Percentiles rank a stretch among this genome's conserved stretches.
Evolutionary conservation across 768 basidiomycete species (phyloP).

Genomic region (Russula olivacea): DNA sequence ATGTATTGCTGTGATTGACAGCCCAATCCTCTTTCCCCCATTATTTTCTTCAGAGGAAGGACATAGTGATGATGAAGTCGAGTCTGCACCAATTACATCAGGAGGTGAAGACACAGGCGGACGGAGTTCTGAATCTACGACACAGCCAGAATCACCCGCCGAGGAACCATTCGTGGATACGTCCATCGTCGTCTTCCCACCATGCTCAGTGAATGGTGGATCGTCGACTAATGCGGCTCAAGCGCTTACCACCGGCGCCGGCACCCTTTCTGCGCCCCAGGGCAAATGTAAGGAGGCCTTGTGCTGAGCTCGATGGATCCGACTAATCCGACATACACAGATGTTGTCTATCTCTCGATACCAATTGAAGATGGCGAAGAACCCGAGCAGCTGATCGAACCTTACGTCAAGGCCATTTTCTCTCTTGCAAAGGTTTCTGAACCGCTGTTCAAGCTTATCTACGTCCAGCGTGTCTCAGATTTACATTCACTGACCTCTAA

Average conservation of each 20-base stretch:
- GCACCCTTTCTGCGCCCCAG: conserved; percentile 64
- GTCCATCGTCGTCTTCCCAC: conserved; percentile 69
- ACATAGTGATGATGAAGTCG: conserved; percentile 24
- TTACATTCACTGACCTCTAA: not conserved
- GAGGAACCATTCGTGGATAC: conserved; percentile 44
- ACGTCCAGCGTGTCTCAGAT: conserved; percentile 8
- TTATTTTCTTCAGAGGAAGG: conserved; percentile 31
- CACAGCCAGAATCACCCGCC: not conserved
- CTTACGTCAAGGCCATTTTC: conserved; percentile 29
- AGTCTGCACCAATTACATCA: conserved; percentile 17
- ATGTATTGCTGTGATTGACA: conserved; percentile 48
- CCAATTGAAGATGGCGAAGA: conserved; percentile 17
- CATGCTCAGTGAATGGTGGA: conserved; percentile 44
- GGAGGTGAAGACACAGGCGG: not conserved
- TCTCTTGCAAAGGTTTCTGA: conserved; percentile 13
- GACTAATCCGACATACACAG: conserved; percentile 5
- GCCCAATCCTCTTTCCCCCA: conserved; percentile 33
- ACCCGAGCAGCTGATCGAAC: conserved; percentile 26
- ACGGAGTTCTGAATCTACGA: not conserved
- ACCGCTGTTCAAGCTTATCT: conserved; percentile 20
- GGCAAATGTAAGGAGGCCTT: conserved; percentile 54
- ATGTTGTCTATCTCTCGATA: conserved; percentile 25
- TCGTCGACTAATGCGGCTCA: conserved; percentile 48
- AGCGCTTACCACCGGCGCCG: conserved; percentile 63
- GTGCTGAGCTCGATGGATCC: not conserved